Percentiles rank a stretch among this genome's conserved stretches.
Conservation (phyloP, 108 stramenopile genomes). For the Schizochytrium sp. region DNA sequence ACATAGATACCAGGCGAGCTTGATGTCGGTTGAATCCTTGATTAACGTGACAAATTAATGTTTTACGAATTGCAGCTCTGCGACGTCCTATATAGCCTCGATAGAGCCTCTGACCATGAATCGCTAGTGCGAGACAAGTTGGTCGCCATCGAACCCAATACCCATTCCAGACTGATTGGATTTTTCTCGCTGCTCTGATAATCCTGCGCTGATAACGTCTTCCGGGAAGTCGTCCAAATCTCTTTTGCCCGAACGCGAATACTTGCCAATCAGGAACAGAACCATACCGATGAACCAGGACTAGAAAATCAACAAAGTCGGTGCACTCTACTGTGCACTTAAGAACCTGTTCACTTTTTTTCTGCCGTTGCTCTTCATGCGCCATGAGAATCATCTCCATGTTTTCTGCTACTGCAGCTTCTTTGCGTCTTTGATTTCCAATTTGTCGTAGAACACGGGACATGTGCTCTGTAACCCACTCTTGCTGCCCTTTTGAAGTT, state of each 20-base stretch:
- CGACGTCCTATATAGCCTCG: not conserved
- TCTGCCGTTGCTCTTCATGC: not conserved
- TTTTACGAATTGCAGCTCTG: not conserved
- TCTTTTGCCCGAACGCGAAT: conserved; percentile 29
- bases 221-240: conserved; percentile 23
- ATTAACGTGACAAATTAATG: not conserved
- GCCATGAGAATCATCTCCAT: conserved; percentile 1
- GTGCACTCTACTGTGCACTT: not conserved
- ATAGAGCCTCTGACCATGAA: not conserved
- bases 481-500: not conserved
- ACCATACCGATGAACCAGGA: not conserved
- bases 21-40: not conserved
- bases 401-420: not conserved
- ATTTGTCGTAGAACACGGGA: not conserved
- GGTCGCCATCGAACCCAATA: not conserved
- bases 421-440: not conserved
- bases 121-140: not conserved
- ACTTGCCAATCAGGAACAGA: conserved; percentile 37
- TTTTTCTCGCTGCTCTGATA: not conserved
- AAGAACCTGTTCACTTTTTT: not conserved
- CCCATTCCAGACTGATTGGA: not conserved
- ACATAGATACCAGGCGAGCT: not conserved
- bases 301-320: conserved; percentile 48
- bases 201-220: not conserved
- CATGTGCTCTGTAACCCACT: conserved; percentile 42